Conservation (phyloP, 768 basidiomycete genomes). For the Mycena filopes region DNA sequence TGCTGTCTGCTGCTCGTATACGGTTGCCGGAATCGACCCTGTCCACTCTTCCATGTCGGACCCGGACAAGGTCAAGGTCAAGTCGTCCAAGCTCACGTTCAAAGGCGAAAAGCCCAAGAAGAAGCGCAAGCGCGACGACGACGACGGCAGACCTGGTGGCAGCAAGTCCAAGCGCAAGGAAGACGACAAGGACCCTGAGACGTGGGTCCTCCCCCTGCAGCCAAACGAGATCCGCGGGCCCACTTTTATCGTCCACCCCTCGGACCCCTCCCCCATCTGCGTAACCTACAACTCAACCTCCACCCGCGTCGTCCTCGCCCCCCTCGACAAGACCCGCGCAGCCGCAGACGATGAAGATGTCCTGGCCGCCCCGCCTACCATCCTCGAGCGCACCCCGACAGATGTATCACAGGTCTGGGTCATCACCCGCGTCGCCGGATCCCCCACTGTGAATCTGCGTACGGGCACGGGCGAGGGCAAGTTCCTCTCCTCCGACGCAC, state of each 20-base stretch:
- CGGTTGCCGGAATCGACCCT: too few species aligned
- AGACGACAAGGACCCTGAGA: slow-evolving; percentile 75
- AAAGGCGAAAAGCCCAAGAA: slow-evolving; percentile 89
- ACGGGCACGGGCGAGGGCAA: slow-evolving; percentile 91
- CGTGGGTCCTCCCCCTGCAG: slow-evolving; percentile 82
- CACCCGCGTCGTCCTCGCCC: slow-evolving; percentile 72
- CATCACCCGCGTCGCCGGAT: slow-evolving; percentile 84
- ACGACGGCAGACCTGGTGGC: slow-evolving; percentile 55
- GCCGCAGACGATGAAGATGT: slow-evolving; percentile 58
- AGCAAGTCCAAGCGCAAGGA: slow-evolving; percentile 51
- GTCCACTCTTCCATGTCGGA: slow-evolving; percentile 4
- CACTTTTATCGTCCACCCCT: slow-evolving; percentile 87
- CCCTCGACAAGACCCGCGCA: slow-evolving; percentile 59
- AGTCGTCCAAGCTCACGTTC: slow-evolving; percentile 84
- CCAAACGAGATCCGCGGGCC: slow-evolving; percentile 84
- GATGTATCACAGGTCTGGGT: slow-evolving; percentile 96
- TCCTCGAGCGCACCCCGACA: slow-evolving; percentile 76
- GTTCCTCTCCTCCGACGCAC: slow-evolving; percentile 88
- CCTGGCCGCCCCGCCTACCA: slow-evolving; percentile 49
- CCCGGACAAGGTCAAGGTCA: slow-evolving; percentile 58
- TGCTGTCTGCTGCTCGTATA: too few species aligned
- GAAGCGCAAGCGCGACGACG: slow-evolving; percentile 78
- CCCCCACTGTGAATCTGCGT: slow-evolving; percentile 85
- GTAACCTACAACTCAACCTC: slow-evolving; percentile 84
- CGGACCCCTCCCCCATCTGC: slow-evolving; percentile 80